Percentiles rank a stretch among this genome's conserved stretches.
Conservation (phyloP, 2,329 filamentous ascomycete genomes). For the Cercospora beticola region DNA sequence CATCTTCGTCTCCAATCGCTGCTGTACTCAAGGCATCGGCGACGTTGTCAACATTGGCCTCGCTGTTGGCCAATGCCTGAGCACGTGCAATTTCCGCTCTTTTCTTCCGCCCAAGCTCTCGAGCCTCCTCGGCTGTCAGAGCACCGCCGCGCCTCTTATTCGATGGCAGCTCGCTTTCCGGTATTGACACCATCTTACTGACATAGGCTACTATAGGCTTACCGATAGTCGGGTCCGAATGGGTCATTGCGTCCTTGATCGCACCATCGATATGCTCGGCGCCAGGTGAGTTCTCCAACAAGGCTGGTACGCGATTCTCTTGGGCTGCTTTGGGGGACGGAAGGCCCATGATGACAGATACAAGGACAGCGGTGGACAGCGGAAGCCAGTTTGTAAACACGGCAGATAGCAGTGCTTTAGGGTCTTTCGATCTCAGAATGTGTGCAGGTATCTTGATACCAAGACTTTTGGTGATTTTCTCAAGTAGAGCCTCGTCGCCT, state of each 20-base stretch:
- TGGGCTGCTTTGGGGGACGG: constrained; percentile 82
- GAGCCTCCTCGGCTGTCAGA: constrained; percentile 84
- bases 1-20: constrained; percentile 56
- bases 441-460: constrained; percentile 82
- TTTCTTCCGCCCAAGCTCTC: constrained; percentile 83
- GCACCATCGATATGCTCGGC: constrained; percentile 65
- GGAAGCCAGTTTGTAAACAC: constrained; percentile 90
- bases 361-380: constrained; percentile 84
- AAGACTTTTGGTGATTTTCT: constrained; percentile 93
- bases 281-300: constrained; percentile 79
- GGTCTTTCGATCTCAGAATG: constrained; percentile 77
- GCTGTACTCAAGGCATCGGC: constrained; percentile 61
- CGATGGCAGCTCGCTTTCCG: constrained; percentile 84
- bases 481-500: constrained; percentile 76
- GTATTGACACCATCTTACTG: constrained; percentile 96
- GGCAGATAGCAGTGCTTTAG: constrained; percentile 77
- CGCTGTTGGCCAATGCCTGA: constrained; percentile 58
- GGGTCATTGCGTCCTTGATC: constrained; percentile 76
- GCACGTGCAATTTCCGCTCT: constrained; percentile 81
- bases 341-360: constrained; percentile 90
- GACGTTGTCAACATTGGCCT: constrained; percentile 56
- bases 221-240: constrained; percentile 68
- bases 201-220: constrained; percentile 90
- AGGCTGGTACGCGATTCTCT: constrained; percentile 71
- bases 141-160: constrained; percentile 73